Evolutionary conservation across 2,329 filamentous ascomycete genomes (phyloP).

Genomic region (Aspergillus hortae): DNA sequence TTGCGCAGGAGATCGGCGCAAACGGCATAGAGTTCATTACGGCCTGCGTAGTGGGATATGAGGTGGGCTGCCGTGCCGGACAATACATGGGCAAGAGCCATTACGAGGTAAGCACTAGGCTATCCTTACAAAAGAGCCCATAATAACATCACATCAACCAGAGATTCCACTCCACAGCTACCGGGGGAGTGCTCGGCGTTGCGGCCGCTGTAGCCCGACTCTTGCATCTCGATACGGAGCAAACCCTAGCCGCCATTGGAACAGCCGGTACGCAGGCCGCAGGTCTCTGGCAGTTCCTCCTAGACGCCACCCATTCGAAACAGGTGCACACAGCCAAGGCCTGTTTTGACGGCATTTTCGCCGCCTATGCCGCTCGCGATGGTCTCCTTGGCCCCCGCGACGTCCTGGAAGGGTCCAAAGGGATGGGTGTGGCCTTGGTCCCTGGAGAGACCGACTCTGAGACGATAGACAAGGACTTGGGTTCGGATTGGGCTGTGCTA

Average conservation of each 20-base stretch:
- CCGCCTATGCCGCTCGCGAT: constrained; percentile 26
- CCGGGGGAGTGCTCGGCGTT: constrained; percentile 25
- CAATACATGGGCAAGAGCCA: constrained; percentile 29
- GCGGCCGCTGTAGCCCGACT: constrained; percentile 25
- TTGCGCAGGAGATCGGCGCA: constrained; percentile 26
- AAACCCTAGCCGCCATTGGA: constrained; percentile 26
- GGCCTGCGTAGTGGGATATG: constrained; percentile 31
- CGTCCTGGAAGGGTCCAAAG: constrained; percentile 26
- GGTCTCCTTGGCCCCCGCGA: constrained; percentile 25
- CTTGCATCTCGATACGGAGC: constrained; percentile 18
- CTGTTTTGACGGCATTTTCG: constrained; percentile 30
- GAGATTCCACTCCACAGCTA: constrained; percentile 27
- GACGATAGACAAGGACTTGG: constrained; percentile 24
- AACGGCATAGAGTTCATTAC: constrained; percentile 27
- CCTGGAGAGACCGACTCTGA: constrained; percentile 18
- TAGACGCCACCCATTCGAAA: constrained; percentile 30
- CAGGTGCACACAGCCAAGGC: constrained; percentile 31
- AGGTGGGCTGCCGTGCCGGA: constrained; percentile 27
- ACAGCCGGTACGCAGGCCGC: constrained; percentile 32
- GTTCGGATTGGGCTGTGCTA: constrained; percentile 22
- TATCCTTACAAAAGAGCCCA: not conserved
- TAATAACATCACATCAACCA: not conserved
- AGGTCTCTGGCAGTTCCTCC: constrained; percentile 30
- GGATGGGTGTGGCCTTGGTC: constrained; percentile 24
- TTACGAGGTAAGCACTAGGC: constrained; percentile 23